These are phyloP conservation scores for Arthroderma sp. DNA, from an alignment of 2,329 filamentous ascomycete genomes.

Conservation along the genomic window DNA sequence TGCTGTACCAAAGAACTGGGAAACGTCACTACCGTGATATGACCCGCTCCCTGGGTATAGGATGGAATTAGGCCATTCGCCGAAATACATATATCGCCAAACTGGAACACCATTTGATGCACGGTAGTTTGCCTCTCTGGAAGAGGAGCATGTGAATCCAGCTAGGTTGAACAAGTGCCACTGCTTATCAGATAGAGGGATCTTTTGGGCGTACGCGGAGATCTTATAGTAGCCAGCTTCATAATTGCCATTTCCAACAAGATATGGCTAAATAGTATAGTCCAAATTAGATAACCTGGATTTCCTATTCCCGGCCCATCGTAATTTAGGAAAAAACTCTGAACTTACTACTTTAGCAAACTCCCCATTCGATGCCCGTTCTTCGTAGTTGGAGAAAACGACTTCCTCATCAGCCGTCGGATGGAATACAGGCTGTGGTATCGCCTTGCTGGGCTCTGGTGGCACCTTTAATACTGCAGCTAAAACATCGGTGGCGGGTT, in stretches of 20 bases:
- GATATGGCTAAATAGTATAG: slow-evolving; percentile 15
- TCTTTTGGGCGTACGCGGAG: slow-evolving; percentile 14
- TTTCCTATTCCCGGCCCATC: too few relatives aligned
- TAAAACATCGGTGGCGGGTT: slow-evolving; percentile 6
- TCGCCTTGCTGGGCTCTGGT: slow-evolving; percentile 7
- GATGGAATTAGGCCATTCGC: slow-evolving; percentile 19
- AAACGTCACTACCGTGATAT: slow-evolving; percentile 20
- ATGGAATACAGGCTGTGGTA: slow-evolving; percentile 26
- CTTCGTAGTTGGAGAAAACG: slow-evolving; percentile 32
- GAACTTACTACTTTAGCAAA: slow-evolving; percentile 27
- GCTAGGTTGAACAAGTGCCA: slow-evolving; percentile 15
- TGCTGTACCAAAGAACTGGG: slow-evolving; percentile 23
- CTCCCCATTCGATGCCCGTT: slow-evolving; percentile 15
- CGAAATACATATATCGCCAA: slow-evolving; percentile 22
- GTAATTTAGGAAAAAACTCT: slow-evolving; percentile 11
- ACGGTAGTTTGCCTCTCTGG: slow-evolving; percentile 13
- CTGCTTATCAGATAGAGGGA: slow-evolving; percentile 12
- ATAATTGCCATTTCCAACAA: slow-evolving; percentile 13
- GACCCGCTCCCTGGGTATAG: slow-evolving; percentile 16
- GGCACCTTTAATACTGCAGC: slow-evolving; percentile 8
- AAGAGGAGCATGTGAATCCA: slow-evolving; percentile 20
- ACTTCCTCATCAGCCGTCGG: slow-evolving; percentile 28
- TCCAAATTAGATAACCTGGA: not conserved
- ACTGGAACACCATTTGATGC: slow-evolving; percentile 15
- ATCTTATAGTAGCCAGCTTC: slow-evolving; percentile 20